Percentiles rank a stretch among this genome's conserved stretches.
Conservation (phyloP, 176 grass and related monocot species). For the Cenchrus purpureus region DNA sequence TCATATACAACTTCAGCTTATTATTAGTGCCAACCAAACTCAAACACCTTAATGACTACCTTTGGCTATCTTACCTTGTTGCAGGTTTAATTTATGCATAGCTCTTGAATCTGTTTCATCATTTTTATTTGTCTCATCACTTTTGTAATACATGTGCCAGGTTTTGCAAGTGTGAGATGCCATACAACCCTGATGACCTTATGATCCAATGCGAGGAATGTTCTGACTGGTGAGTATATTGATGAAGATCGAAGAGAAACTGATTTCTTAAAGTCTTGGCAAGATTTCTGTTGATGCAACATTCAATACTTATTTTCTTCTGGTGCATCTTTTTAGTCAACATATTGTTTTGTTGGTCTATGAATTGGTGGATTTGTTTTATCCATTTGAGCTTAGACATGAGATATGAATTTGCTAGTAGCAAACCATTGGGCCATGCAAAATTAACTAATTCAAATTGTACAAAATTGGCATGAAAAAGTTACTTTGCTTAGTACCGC, state of each 20-base stretch:
- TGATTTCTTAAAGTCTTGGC: slow-evolving; percentile 4
- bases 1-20: not conserved
- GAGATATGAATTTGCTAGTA: not conserved
- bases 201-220: slow-evolving; percentile 98
- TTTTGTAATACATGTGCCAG: slow-evolving; percentile 49
- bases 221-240: slow-evolving; percentile 82
- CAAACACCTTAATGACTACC: not conserved
- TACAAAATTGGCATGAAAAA: not conserved
- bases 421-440: not conserved
- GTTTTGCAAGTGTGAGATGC: slow-evolving; percentile 99
- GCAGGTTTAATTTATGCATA: slow-evolving; percentile 1
- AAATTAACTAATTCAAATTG: slow-evolving; percentile 14
- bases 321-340: slow-evolving; percentile 28
- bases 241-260: not conserved
- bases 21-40: not conserved
- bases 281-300: not conserved
- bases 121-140: slow-evolving; percentile 41
- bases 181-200: slow-evolving; percentile 97
- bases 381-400: not conserved
- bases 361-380: not conserved
- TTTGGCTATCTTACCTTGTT: not conserved
- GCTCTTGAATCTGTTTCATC: slow-evolving; percentile 14
- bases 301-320: not conserved
- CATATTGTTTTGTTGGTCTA: not conserved
- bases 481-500: slow-evolving; percentile 13